Percentiles rank a stretch among this genome's conserved stretches.
Evolutionary conservation across 2,329 filamentous ascomycete species (phyloP).

Genomic region (Cladorrhinum sp.): DNA sequence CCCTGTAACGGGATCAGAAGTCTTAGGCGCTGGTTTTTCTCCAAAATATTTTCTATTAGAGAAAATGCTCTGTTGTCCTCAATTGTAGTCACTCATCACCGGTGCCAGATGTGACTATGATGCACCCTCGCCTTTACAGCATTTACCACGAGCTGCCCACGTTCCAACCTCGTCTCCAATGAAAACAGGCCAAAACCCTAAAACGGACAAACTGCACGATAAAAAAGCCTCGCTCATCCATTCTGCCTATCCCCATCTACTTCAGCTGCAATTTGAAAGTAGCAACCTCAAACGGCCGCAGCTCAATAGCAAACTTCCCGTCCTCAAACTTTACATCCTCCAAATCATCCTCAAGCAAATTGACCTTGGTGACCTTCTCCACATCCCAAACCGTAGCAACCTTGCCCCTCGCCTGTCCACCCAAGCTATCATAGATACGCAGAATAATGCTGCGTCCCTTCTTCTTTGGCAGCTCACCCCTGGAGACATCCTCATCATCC

Average conservation of each 20-base stretch:
- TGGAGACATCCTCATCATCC: constrained; percentile 72
- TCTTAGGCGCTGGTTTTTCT: not conserved
- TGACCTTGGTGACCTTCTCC: constrained; percentile 76
- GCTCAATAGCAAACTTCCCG: constrained; percentile 57
- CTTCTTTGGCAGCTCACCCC: constrained; percentile 55
- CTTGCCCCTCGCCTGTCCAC: constrained; percentile 71
- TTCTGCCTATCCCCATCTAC: not conserved
- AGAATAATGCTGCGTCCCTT: constrained; percentile 77
- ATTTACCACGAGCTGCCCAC: no score
- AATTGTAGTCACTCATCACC: no score
- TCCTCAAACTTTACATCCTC: constrained; percentile 57
- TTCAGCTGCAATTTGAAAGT: constrained; percentile 52
- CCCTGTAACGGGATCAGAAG: not conserved
- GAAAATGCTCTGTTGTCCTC: no score
- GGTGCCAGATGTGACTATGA: not conserved
- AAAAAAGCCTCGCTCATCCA: not conserved
- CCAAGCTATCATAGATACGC: constrained; percentile 83
- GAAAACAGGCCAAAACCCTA: no score
- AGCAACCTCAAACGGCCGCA: constrained; percentile 82
- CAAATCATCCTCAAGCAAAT: constrained; percentile 82
- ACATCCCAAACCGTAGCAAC: constrained; percentile 68
- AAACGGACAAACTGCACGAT: not conserved
- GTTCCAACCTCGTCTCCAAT: no score
- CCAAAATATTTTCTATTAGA: not conserved
- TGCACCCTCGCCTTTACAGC: no score